Percentiles rank a stretch among this genome's conserved stretches.
Evolutionary conservation across 2,329 filamentous ascomycete genomes (phyloP).

Genomic region (Coniochaeta prunicola): DNA sequence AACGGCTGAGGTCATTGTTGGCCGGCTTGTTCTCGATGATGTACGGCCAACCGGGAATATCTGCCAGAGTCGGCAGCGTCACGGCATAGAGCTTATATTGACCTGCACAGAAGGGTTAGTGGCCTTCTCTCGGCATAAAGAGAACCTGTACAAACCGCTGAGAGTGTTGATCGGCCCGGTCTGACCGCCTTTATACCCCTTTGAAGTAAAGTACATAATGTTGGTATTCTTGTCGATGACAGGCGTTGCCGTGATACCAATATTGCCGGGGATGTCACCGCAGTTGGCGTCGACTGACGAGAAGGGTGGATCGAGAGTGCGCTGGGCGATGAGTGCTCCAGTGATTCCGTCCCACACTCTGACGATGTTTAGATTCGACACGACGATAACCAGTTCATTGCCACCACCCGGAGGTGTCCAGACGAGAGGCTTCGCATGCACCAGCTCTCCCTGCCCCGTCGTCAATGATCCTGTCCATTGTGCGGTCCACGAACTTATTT

Average conservation of each 20-base stretch:
- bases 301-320: slow-evolving; percentile 31
- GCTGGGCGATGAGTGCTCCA: slow-evolving; percentile 26
- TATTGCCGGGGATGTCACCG: slow-evolving; percentile 27
- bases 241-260: slow-evolving; percentile 29
- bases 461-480: neutral
- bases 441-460: neutral
- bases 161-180: slow-evolving; percentile 6
- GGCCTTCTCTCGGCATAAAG: neutral
- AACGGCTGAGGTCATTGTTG: slow-evolving; percentile 37
- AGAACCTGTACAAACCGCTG: neutral
- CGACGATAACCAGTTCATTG: slow-evolving; percentile 28
- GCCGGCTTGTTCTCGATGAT: slow-evolving; percentile 35
- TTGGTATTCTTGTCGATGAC: slow-evolving; percentile 26
- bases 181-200: slow-evolving; percentile 23
- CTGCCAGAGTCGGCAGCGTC: slow-evolving; percentile 5
- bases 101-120: neutral
- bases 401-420: neutral
- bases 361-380: slow-evolving; percentile 30
- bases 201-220: slow-evolving; percentile 28
- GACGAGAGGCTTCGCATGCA: neutral
- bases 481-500: slow-evolving; percentile 11
- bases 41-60: slow-evolving; percentile 31
- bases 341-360: slow-evolving; percentile 32
- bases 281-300: slow-evolving; percentile 27
- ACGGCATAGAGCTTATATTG: slow-evolving; percentile 11